These are phyloP conservation scores for Populus davidiana DNA, from an alignment of 345 rosid genomes.

Conservation along the genomic window DNA sequence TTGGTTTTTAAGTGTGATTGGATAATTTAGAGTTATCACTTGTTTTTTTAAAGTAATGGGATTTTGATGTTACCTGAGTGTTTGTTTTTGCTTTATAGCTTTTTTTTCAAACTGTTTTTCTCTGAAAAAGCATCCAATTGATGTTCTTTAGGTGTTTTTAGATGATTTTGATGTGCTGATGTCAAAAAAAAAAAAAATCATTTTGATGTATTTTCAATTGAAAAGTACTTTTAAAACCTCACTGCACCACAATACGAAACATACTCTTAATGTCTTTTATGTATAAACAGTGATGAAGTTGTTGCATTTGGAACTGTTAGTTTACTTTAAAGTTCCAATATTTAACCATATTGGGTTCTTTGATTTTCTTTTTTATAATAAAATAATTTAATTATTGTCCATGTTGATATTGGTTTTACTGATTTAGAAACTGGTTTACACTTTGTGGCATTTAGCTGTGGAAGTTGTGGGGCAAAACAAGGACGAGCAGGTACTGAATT, in stretches of 20 bases:
- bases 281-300: not conserved
- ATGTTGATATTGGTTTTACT: not conserved
- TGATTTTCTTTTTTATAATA: not conserved
- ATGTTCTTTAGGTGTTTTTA: no score
- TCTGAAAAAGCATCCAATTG: no score
- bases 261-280: not conserved
- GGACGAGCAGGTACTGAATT: slow-evolving; percentile 50
- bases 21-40: not conserved
- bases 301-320: not conserved
- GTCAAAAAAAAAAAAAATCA: no score
- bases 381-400: not conserved
- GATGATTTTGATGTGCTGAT: no score
- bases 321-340: not conserved
- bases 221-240: no score
- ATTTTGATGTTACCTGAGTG: not conserved
- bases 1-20: not conserved
- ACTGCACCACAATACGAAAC: no score
- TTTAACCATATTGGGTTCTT: not conserved
- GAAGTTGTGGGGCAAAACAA: slow-evolving; percentile 40
- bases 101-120: no score
- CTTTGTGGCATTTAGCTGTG: slow-evolving; percentile 20
- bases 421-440: not conserved
- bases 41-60: not conserved
- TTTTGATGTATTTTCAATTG: no score
- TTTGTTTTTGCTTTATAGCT: no score